Conservation (phyloP, 257 asterid genomes). For the Nicotiana obtusifolia region DNA sequence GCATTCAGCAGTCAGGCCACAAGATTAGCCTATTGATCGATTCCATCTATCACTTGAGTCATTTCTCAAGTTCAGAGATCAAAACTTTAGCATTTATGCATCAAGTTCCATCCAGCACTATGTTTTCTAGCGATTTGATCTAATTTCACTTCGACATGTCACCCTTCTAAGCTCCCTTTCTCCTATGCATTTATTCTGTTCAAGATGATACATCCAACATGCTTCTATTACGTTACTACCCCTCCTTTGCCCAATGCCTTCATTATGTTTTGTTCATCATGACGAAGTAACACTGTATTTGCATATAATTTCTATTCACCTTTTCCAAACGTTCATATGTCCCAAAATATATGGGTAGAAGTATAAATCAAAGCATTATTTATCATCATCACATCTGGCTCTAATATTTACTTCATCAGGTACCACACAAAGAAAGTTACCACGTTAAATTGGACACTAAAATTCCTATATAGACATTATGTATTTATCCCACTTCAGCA, state of each 20-base stretch:
- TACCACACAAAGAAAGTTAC: too few relatives aligned
- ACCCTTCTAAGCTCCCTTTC: not conserved
- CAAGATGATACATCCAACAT: not conserved
- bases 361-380: not conserved
- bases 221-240: not conserved
- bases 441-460: not conserved
- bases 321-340: not conserved
- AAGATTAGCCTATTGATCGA: not conserved
- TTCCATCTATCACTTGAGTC: not conserved
- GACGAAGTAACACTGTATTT: too few relatives aligned
- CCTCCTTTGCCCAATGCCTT: not conserved
- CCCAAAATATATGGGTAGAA: not conserved
- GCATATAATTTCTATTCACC: not conserved
- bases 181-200: not conserved
- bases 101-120: not conserved
- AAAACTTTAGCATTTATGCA: not conserved
- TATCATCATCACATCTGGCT: too few relatives aligned
- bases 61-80: not conserved
- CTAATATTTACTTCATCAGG: too few relatives aligned
- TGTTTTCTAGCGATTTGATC: not conserved
- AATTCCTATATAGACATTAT: not conserved
- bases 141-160: not conserved
- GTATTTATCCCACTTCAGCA: not conserved
- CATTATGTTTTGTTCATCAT: not conserved
- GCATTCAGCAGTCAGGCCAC: not conserved